A percentile compares a stretch with the other conserved stretches of the same genome.
Evolutionary conservation across 495 filamentous ascomycete species (phyloP).

Genomic region (Neurospora africana): DNA sequence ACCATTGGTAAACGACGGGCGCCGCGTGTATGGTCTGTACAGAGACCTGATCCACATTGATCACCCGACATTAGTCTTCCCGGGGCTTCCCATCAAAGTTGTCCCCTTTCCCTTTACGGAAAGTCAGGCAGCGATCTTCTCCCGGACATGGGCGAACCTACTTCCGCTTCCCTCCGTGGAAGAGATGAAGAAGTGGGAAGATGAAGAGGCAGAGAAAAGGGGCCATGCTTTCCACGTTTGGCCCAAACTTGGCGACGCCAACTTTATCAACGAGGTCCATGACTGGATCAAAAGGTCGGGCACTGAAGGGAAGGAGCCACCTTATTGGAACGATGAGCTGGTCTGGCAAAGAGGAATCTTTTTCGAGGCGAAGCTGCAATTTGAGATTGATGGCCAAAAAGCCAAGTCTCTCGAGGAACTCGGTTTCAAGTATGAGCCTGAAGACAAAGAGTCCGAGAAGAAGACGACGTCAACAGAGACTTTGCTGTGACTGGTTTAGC

Average conservation of each 20-base stretch:
- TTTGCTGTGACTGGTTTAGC: background rate
- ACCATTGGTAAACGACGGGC: constrained; percentile 54
- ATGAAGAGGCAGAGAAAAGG: constrained; percentile 16
- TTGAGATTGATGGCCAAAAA: constrained; percentile 30
- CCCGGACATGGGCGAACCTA: constrained; percentile 61
- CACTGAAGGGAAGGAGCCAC: constrained; percentile 46
- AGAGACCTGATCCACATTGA: constrained; percentile 67
- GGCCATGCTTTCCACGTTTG: constrained; percentile 48
- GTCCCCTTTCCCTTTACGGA: constrained; percentile 76
- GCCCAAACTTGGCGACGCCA: constrained; percentile 53
- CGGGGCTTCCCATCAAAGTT: constrained; percentile 64
- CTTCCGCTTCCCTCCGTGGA: constrained; percentile 48
- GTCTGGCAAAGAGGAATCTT: constrained; percentile 46
- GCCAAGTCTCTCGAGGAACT: constrained; percentile 34
- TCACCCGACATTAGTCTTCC: constrained; percentile 70
- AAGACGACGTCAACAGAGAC: background rate
- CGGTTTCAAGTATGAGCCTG: constrained; percentile 27
- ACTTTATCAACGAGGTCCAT: constrained; percentile 65
- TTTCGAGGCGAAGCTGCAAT: constrained; percentile 33
- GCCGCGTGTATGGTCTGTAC: constrained; percentile 57
- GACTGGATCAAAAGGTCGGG: constrained; percentile 46
- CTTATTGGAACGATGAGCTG: constrained; percentile 55
- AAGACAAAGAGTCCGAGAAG: background rate
- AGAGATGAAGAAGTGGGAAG: constrained; percentile 56
- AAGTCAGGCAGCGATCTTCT: constrained; percentile 66